Evolutionary conservation across 1,139 yeast species (phyloP), one percentile per base, ranked within the genome.

Genomic region (Sugiyamaella xylanicola): DNA sequence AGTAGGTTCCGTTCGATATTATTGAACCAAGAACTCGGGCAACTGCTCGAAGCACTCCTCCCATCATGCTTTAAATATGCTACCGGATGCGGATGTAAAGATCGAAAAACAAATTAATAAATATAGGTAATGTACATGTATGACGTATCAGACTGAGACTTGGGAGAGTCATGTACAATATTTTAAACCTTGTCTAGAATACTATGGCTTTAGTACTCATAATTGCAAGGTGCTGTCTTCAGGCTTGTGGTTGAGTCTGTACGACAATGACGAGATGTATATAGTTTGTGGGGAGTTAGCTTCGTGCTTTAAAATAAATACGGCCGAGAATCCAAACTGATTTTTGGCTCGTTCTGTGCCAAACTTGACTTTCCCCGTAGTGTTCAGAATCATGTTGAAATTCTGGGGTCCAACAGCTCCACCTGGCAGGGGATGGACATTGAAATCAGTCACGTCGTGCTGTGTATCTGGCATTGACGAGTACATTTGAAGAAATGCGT

Each of bases 381-480:
- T 60, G 32, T 60, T 66, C 32, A 70, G 56, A 27, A 67, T 63
- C 63, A 69, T 64, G 48, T 67, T 61, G 17, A 59, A 51, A 25
- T 50, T 49, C n/a, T 48, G 53, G 45, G 42, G 46, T 13, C 49
- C 49, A 20, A 48, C 54, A 29, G 51, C 41, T 44, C 64, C 61
- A 17, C 61, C 61, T 1, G 73, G 72, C 47, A 72, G 56, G 5
- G 74, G 74, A 51, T 72, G 74, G 39, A 69, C 73, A 55, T 73
- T 72, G 55, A 58, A 64, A 13, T 69, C 68, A 4, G 67, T 54
- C 16, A 71, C 54, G 5, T 68, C 72, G 60, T 73, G 76, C 36
- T 40, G 42, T 11, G 71, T 67, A 15, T 50, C 53, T 2, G 75
- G 75, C 64, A 69, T 64, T 22, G 61, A 59, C 2, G 60, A 47